Evolutionary conservation across 2,329 filamentous ascomycete species (phyloP).

Genomic region (Xylariaceae sp.): DNA sequence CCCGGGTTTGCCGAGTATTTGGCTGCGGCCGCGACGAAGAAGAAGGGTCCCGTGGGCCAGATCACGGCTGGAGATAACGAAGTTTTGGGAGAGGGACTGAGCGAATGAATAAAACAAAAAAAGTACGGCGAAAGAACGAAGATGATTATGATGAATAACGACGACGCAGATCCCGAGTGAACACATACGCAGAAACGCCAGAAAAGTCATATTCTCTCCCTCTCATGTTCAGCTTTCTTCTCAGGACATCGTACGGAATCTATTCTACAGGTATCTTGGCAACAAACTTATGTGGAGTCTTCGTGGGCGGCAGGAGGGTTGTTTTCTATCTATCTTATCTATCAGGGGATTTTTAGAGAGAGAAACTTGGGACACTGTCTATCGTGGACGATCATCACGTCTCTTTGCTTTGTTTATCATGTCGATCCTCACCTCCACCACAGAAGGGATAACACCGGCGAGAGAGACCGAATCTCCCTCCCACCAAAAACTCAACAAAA

Average conservation of each 20-base stretch:
- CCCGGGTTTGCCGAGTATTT: conserved; percentile 62
- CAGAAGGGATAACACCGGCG: too few species aligned
- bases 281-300: too few species aligned
- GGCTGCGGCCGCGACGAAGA: conserved; percentile 43
- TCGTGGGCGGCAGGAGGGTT: too few species aligned
- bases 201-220: not conserved
- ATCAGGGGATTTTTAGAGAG: too few species aligned
- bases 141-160: not conserved
- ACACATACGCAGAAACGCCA: not conserved
- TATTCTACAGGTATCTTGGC: not conserved
- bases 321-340: too few species aligned
- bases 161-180: not conserved
- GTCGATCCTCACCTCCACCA: too few species aligned
- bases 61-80: conserved; percentile 41
- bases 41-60: conserved; percentile 48
- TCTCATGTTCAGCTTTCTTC: too few species aligned
- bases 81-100: conserved; percentile 51
- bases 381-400: too few species aligned
- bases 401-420: too few species aligned
- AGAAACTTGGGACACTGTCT: too few species aligned
- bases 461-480: too few species aligned
- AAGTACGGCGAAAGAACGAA: not conserved
- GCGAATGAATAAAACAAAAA: conserved; percentile 31
- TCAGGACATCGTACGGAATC: not conserved
- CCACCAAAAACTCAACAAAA: too few species aligned